Evolutionary conservation across 164 flowering plant genomes (phyloP), one percentile per base, ranked within the genome.

Genomic region (Warburgia ugandensis): DNA sequence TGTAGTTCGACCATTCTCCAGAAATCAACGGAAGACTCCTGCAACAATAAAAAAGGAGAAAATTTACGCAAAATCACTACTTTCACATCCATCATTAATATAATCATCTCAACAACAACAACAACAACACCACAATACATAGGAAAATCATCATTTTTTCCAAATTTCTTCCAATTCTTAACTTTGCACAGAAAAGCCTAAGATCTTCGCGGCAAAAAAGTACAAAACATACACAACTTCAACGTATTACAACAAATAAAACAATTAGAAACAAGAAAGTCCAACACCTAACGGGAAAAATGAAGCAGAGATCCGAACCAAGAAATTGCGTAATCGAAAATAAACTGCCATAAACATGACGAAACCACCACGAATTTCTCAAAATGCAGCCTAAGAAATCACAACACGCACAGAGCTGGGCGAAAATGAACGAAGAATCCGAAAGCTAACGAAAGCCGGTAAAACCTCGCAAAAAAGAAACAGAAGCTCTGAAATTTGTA

Each of bases 11-110:
- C n/a, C n/a, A n/a, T n/a, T 45, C 30, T 3, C 46, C 7, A 21
- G 12, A 26, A 45, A 28, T 26, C 23, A 28, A 38, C 45, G 29
- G 38, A 31, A 28, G 50, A 47, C 40, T 19, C 56, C 66, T 52
- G 51, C 21, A 45, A 5, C 29, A 60, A 42, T 13, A 5, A 16
- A 31, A 35, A 14, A 48, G 22, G 19, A 9, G 16, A 32, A 21
- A 48, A 45, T 0, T 4, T 1, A 45, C 0, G 26, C 8, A 45
- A 16, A 45, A 16, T 13, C 6, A 46, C 8, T 0, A 27, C 50
- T n/a, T 27, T 16, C 27, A 28, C 16, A 38, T 38, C 29, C 14
- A 23, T 22, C 8, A 3, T 4, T 12, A 7, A 11, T 33, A 8
- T 17, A 17, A 20, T 20, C 45, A 14, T 25, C 17, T 16, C 20